Evolutionary conservation across 371 early-diverging fungal species (phyloP).

Genomic region (Rhizopus microsporus): DNA sequence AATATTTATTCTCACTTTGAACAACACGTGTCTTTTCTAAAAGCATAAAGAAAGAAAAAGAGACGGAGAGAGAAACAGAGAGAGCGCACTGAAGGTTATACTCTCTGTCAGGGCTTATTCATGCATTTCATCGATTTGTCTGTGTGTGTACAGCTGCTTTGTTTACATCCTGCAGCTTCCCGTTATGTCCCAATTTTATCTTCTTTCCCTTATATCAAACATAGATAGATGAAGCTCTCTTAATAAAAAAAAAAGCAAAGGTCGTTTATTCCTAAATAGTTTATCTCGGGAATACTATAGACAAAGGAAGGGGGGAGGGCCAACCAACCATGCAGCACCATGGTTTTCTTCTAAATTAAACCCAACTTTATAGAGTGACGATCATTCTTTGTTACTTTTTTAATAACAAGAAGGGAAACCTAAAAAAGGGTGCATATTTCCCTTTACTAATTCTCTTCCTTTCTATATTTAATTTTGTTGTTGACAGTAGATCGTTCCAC

Average conservation of each 20-base stretch:
- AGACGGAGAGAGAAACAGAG: too few relatives aligned
- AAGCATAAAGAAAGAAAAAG: not conserved
- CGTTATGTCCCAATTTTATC: not conserved
- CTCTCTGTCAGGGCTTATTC: too few relatives aligned
- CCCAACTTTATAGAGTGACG: slow-evolving; percentile 5
- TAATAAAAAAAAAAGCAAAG: not conserved
- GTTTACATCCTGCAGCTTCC: not conserved
- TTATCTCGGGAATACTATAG: not conserved
- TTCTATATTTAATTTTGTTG: not conserved
- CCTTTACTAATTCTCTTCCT: not conserved
- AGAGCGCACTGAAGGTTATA: too few relatives aligned
- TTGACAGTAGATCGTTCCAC: slow-evolving; percentile 14
- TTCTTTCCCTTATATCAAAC: not conserved
- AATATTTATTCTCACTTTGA: too few relatives aligned
- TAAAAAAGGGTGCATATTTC: not conserved
- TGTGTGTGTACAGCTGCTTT: not conserved
- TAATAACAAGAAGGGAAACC: too few relatives aligned
- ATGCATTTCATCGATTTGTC: too few relatives aligned
- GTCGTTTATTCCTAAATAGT: not conserved
- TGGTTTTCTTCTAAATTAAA: slow-evolving; percentile 23
- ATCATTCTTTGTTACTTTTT: not conserved
- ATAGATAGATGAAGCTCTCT: not conserved
- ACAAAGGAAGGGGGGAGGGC: not conserved
- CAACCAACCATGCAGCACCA: not conserved
- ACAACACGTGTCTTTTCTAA: not conserved